Evolutionary conservation across 2,329 filamentous ascomycete genomes (phyloP), one percentile per base, ranked within the genome.

Genomic region (Hymenoscyphus fraxineus): DNA sequence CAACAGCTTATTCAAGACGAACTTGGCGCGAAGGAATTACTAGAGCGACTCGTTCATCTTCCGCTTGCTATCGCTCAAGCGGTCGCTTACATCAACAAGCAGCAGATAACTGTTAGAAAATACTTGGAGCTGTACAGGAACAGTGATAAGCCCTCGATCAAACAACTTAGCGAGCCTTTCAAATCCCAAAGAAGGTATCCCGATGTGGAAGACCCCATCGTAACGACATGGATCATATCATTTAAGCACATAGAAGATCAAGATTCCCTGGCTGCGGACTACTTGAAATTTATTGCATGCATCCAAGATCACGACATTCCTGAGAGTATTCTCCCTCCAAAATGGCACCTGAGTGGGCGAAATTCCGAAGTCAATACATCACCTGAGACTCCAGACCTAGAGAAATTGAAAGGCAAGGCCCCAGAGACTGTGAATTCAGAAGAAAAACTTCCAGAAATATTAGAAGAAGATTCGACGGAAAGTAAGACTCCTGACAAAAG

Each of bases 61-160:
- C 69, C 73, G 3, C 70, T 76, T 59, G 71, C 74, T 6, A 59
- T 76, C 22, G 73, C 70, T 10, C 72, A 76, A 59, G 74, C 75
- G 38, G 69, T 70, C 6, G 66, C 68, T 19, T 69, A 68, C 31
- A 64, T 72, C 44, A 51, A 19, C 1, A 10, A 66, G 27, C 60
- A 65, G 2, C 57, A 63, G 54, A 67, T 66, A 47, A 44, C 60
- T 6, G 19, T 72, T 12, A 13, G 66, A 32, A 3, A 69, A 51
- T 72, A 72, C 22, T 65, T 65, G 7, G 13, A 27, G 7, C 35
- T 65, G 1, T 69, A 60, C 27, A 16, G 61, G 15, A 19, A 56
- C 5, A 62, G 27, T 27, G 27, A 27, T 3, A 27, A 70, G 6
- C 62, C 61, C 38, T 41, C 60, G 7, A 35, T 51, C 7, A 39